Evolutionary conservation across 805 yeast genomes (phyloP).

Genomic region (Metschnikowia amazonensis): DNA sequence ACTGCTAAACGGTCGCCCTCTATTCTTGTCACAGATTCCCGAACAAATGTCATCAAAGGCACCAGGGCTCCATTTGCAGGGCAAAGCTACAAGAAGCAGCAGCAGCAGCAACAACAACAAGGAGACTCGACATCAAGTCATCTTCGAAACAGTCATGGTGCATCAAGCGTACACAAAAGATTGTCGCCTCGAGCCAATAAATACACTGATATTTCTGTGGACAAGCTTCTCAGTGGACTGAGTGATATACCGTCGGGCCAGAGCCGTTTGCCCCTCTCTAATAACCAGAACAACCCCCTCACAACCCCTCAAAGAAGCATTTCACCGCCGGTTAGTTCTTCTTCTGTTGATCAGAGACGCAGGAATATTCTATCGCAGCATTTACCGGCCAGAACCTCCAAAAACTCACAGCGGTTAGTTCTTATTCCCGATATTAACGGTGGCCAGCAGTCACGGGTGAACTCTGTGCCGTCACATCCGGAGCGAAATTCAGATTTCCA

Average conservation of each 20-base stretch:
- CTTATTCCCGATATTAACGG: conserved; percentile 66
- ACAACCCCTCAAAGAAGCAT: conserved; percentile 18
- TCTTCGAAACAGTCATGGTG: conserved; percentile 17
- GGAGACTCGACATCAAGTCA: conserved; percentile 7
- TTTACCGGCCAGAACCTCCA: conserved; percentile 73
- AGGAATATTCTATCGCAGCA: conserved; percentile 45
- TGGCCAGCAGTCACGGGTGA: conserved; percentile 11
- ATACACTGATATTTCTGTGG: conserved; percentile 77
- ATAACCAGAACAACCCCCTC: conserved; percentile 11
- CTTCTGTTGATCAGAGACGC: conserved; percentile 17
- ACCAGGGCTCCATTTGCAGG: conserved; percentile 82
- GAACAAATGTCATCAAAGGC: conserved; percentile 50
- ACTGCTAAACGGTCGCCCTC: conserved; percentile 90
- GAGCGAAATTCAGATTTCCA: conserved; percentile 19
- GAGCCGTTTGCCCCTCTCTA: conserved; percentile 39
- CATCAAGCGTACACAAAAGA: conserved; percentile 14
- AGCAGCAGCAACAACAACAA: conserved; percentile 24
- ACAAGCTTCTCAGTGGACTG: conserved; percentile 68
- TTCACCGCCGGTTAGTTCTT: conserved; percentile 20
- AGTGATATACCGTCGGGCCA: conserved; percentile 88
- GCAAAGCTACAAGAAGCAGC: conserved; percentile 41
- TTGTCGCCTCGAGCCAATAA: conserved; percentile 27
- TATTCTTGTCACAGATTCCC: conserved; percentile 84
- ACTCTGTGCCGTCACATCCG: conserved; percentile 8
- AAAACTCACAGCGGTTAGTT: conserved; percentile 80